Evolutionary conservation across 805 yeast species (phyloP), one percentile per base, ranked within the genome.

Genomic region (Starmerella sirachaensis): DNA sequence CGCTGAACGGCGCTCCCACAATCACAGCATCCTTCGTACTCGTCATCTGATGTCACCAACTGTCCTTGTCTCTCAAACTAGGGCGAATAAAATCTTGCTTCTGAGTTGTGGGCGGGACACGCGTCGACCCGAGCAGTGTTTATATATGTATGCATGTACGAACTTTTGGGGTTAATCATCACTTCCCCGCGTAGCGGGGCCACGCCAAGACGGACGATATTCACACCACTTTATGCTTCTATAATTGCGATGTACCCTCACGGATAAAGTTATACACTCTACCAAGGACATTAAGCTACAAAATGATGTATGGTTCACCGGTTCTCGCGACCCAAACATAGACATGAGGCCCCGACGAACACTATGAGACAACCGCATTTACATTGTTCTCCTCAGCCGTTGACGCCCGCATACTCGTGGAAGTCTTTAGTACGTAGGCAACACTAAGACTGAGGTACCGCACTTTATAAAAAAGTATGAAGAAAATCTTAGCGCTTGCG

Each of bases 1-100:
- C 97, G 25, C 85, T 74, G 61, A 88, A 91, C 36, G 97, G 97
- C 0, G 95, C 96, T 14, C 77, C 66, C 43, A 91, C 72, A 37
- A 88, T 64, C 8, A 38, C 38, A 1, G 41, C 42, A 7, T 40
- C 41, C 18, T 43, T 43, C 10, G 25, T 28, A 4, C 40, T 29
- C 17, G 16, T 14, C n/a, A 17, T n/a, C n/a, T n/a, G n/a, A n/a
- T n/a, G n/a, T n/a, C n/a, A n/a, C n/a, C n/a, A n/a, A n/a, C n/a
- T n/a, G n/a, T n/a, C n/a, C n/a, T n/a, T n/a, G n/a, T n/a, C n/a
- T n/a, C n/a, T n/a, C n/a, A n/a, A n/a, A n/a, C n/a, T n/a, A n/a
- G n/a, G n/a, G n/a, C n/a, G n/a, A n/a, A n/a, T n/a, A n/a, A n/a
- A n/a, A n/a, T n/a, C n/a, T n/a, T n/a, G n/a, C n/a, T n/a, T n/a